Evolutionary conservation across 768 basidiomycete species (phyloP).

Genomic region (Agrocybe praecox): DNA sequence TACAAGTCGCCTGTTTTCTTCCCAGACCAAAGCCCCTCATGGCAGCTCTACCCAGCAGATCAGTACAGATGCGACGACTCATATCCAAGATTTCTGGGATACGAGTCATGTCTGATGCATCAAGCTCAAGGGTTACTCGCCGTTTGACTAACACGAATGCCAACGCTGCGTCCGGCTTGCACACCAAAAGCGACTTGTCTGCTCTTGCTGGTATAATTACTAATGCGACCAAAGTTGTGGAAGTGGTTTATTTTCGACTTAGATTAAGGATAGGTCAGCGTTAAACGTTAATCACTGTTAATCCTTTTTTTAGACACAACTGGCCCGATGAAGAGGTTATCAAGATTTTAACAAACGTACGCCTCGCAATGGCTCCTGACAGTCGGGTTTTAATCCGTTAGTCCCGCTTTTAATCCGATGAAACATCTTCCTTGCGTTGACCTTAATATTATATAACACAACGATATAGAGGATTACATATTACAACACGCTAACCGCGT

Average conservation of each 20-base stretch:
- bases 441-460: too few species aligned
- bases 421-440: conserved; percentile 29
- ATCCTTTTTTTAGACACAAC: conserved; percentile 27
- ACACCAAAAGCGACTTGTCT: background rate
- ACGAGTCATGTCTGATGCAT: too few species aligned
- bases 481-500: conserved; percentile 7
- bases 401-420: conserved; percentile 24
- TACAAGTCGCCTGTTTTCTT: too few species aligned
- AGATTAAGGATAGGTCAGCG: too few species aligned
- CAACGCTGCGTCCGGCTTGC: background rate
- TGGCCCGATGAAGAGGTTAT: conserved; percentile 35
- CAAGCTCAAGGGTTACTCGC: too few species aligned
- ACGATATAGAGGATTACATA: background rate
- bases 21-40: too few species aligned
- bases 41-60: too few species aligned
- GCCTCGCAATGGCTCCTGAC: conserved; percentile 31
- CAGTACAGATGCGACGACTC: too few species aligned
- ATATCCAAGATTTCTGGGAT: too few species aligned
- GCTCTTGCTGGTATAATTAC: conserved; percentile 14
- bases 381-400: conserved; percentile 36
- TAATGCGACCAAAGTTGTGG: conserved; percentile 17
- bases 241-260: conserved; percentile 17
- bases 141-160: too few species aligned
- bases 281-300: conserved; percentile 21
- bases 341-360: conserved; percentile 30